Percentiles rank a stretch among this genome's conserved stretches.
These are phyloP conservation scores for Boletus sensibilis DNA, from an alignment of 768 basidiomycete genomes.

Conservation along the genomic window DNA sequence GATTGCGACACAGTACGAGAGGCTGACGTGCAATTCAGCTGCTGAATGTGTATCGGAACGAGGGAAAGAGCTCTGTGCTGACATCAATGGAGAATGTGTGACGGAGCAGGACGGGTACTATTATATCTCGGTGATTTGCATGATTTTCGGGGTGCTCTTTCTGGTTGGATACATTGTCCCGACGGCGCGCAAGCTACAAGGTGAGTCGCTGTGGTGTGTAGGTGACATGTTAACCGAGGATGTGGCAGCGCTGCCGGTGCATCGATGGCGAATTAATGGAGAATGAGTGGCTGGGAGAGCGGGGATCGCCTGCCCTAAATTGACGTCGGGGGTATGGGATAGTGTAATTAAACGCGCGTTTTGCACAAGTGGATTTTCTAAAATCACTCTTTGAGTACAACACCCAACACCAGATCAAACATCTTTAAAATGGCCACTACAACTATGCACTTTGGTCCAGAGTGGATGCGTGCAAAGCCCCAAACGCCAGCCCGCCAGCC, in stretches of 20 bases:
- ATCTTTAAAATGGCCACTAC: slow-evolving; percentile 49
- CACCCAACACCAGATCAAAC: neutral
- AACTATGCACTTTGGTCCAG: slow-evolving; percentile 88
- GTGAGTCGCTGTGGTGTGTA: slow-evolving; percentile 43
- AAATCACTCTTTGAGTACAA: slow-evolving; percentile 19
- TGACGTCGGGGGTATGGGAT: slow-evolving; percentile 1
- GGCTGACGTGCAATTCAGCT: slow-evolving; percentile 42
- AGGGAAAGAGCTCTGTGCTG: slow-evolving; percentile 76
- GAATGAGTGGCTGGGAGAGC: slow-evolving; percentile 16
- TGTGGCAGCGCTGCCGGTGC: slow-evolving; percentile 59
- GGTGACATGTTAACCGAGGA: neutral
- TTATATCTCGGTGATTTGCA: slow-evolving; percentile 74
- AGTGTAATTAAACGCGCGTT: slow-evolving; percentile 25
- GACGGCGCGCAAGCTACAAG: slow-evolving; percentile 81
- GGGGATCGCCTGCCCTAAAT: slow-evolving; percentile 34
- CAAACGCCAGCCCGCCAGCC: slow-evolving; percentile 52
- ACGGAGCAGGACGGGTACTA: slow-evolving; percentile 93
- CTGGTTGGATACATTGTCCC: slow-evolving; percentile 79
- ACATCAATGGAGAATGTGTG: slow-evolving; percentile 75
- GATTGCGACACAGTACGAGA: neutral
- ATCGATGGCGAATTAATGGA: slow-evolving; percentile 66
- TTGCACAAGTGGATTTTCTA: slow-evolving; percentile 23
- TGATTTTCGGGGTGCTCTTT: slow-evolving; percentile 70
- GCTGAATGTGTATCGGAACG: slow-evolving; percentile 91
- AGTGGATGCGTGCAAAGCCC: slow-evolving; percentile 88